These are phyloP conservation scores for Podosphaera fusca DNA, from an alignment of 2,329 filamentous ascomycete species.

Conservation along the genomic window DNA sequence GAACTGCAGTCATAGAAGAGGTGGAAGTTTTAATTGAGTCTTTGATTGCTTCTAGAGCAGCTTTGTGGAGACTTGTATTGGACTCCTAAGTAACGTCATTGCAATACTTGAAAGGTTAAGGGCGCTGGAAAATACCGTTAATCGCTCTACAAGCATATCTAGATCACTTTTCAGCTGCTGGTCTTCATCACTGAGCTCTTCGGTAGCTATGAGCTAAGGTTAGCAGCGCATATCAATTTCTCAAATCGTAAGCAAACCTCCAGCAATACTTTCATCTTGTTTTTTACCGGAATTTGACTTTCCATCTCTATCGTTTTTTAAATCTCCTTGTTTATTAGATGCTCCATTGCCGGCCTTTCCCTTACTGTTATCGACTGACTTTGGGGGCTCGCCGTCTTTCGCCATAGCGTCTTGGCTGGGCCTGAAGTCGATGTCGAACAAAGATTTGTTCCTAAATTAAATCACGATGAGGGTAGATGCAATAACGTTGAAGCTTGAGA, in stretches of 20 bases:
- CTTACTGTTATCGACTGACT: constrained; percentile 83
- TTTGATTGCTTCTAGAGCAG: constrained; percentile 89
- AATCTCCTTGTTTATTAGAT: constrained; percentile 34
- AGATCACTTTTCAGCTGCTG: constrained; percentile 96
- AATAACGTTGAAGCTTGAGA: not conserved
- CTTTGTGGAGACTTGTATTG: constrained; percentile 69
- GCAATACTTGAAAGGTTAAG: not conserved
- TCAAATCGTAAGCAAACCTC: constrained; percentile 15
- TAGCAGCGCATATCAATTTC: constrained; percentile 12
- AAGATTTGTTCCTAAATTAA: not conserved
- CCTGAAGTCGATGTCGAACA: not conserved
- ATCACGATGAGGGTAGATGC: not conserved
- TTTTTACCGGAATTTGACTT: constrained; percentile 51
- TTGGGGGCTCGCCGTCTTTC: constrained; percentile 73
- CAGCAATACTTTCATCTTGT: constrained; percentile 37
- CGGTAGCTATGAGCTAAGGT: constrained; percentile 24
- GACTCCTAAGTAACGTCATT: constrained; percentile 37
- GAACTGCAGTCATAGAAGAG: constrained; percentile 96
- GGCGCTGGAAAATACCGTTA: constrained; percentile 40
- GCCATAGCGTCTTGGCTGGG: constrained; percentile 37
- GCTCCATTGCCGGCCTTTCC: constrained; percentile 56
- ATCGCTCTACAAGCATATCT: constrained; percentile 88
- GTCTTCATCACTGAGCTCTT: constrained; percentile 93
- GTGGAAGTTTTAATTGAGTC: constrained; percentile 97
- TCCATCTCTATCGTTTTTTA: constrained; percentile 42